Conservation (phyloP, 108 stramenopile genomes). For the Nannochloropsis granulata region DNA sequence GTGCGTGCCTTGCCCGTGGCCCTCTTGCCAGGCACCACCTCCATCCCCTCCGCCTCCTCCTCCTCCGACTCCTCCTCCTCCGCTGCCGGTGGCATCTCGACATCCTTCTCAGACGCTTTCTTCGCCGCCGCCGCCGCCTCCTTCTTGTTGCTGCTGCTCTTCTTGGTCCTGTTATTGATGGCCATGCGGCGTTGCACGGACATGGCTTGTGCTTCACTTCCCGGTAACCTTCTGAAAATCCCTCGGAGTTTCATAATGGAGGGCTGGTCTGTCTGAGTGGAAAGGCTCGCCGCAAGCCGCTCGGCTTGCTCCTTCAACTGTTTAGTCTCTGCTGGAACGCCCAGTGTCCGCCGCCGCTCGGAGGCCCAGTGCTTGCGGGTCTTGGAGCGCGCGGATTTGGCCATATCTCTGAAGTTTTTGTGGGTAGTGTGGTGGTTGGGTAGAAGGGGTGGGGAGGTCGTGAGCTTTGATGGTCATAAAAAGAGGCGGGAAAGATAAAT, state of each 20-base stretch:
- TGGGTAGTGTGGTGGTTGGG: too few species aligned
- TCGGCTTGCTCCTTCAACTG: not conserved
- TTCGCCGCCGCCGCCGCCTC: not conserved
- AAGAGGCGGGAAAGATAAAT: too few species aligned
- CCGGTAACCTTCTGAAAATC: not conserved
- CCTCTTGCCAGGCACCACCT: not conserved
- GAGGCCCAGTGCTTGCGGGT: not conserved
- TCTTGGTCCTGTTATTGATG: not conserved
- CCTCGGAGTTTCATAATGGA: not conserved
- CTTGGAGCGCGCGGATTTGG: not conserved
- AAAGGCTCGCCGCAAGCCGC: not conserved
- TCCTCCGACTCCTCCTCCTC: not conserved
- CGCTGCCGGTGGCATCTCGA: not conserved
- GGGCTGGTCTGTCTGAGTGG: not conserved
- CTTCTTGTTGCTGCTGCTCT: not conserved
- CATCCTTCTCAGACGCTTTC: not conserved
- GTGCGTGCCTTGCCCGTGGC: not conserved
- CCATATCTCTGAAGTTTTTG: not conserved
- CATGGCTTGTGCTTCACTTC: not conserved
- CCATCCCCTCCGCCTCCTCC: not conserved
- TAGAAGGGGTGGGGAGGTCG: too few species aligned
- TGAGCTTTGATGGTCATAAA: too few species aligned
- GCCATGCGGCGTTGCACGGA: not conserved
- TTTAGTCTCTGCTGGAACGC: not conserved
- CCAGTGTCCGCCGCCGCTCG: not conserved